phyloP scores from a whole-genome alignment of 2,329 filamentous ascomycete genomes.

The Penicillium sp. region DNA sequence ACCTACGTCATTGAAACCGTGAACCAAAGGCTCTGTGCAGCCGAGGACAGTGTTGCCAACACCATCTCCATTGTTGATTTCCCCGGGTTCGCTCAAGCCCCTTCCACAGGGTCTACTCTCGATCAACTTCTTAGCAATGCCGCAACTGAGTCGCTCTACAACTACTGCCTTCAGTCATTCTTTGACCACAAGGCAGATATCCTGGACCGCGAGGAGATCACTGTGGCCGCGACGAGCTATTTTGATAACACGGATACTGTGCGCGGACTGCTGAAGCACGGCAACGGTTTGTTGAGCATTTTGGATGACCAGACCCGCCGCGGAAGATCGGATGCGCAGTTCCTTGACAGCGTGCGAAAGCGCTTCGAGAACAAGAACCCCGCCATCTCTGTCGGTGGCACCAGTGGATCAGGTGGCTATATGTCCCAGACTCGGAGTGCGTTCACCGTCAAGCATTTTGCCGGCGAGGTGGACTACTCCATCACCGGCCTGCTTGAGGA shows the following conservation, averaged over 20 bases:
- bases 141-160: conserved; percentile 86
- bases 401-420: conserved; percentile 83
- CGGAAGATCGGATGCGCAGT: conserved; percentile 81
- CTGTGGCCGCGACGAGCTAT: conserved; percentile 86
- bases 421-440: conserved; percentile 70
- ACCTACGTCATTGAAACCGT: conserved; percentile 91
- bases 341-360: conserved; percentile 86
- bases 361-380: conserved; percentile 94
- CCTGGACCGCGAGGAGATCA: conserved; percentile 90
- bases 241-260: conserved; percentile 97
- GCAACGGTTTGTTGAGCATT: conserved; percentile 90
- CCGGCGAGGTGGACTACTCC: conserved; percentile 92
- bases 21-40: conserved; percentile 83
- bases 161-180: conserved; percentile 90
- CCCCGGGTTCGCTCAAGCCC: conserved; percentile 84
- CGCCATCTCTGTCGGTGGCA: conserved; percentile 74
- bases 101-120: conserved; percentile 76
- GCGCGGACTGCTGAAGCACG: conserved; percentile 82
- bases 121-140: conserved; percentile 95
- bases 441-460: conserved; percentile 93
- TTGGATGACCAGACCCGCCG: conserved; percentile 93
- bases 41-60: conserved; percentile 85
- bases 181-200: conserved; percentile 93
- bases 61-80: conserved; percentile 96
- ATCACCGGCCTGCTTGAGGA: conserved; percentile 85